Evolutionary conservation across 768 basidiomycete species (phyloP).

Genomic region (Podaxis sp.): DNA sequence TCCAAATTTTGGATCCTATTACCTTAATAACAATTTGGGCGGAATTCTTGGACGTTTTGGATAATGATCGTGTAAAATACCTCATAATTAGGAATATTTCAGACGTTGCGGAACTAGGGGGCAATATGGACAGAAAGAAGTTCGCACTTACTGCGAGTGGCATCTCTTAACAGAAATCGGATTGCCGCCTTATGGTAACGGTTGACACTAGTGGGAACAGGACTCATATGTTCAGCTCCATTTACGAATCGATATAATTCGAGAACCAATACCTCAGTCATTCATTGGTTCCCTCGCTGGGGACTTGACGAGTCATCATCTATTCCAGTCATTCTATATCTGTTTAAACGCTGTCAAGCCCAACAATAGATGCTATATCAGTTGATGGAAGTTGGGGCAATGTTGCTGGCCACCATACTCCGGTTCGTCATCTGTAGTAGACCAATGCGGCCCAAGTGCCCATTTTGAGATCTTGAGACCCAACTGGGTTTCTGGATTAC

Average conservation of each 20-base stretch:
- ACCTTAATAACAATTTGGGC: too few relatives aligned
- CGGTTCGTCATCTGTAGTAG: not conserved
- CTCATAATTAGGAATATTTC: not conserved
- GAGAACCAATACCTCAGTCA: not conserved
- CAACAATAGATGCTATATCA: not conserved
- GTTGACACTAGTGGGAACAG: constrained; percentile 3
- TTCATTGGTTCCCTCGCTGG: not conserved
- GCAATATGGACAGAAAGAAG: not conserved
- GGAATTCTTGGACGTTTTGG: too few relatives aligned
- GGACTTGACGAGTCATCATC: not conserved
- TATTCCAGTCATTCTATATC: not conserved
- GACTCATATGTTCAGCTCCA: not conserved
- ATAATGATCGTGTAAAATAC: not conserved
- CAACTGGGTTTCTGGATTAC: too few relatives aligned
- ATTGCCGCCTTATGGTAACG: not conserved
- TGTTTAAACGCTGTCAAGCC: not conserved
- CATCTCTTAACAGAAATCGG: not conserved
- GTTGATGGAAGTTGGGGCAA: not conserved
- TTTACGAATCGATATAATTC: not conserved
- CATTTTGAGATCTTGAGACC: too few relatives aligned
- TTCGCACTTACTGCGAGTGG: not conserved
- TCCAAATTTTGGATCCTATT: too few relatives aligned
- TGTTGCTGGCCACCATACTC: not conserved
- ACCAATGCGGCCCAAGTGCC: not conserved
- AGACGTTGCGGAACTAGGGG: not conserved